Conservation (phyloP, 2,329 filamentous ascomycete species). For the Penicillium sp. region DNA sequence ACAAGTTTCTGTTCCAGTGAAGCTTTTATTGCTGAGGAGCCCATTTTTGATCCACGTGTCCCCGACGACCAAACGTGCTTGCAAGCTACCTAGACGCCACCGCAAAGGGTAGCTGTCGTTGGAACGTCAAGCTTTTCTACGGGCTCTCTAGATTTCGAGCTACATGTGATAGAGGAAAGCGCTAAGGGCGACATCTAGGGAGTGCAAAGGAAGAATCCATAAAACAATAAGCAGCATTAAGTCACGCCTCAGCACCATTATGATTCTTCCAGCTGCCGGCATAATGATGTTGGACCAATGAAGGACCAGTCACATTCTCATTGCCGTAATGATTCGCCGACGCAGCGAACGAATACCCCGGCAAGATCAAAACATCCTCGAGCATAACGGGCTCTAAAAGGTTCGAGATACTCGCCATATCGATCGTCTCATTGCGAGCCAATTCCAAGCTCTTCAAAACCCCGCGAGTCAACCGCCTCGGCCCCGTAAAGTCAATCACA, state of each 20-base stretch:
- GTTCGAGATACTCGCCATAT: constrained; percentile 1
- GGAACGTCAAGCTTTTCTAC: too few relatives aligned
- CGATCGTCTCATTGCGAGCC: not conserved
- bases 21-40: too few relatives aligned
- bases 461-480: constrained; percentile 1
- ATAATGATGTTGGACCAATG: constrained; percentile 9
- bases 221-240: too few relatives aligned
- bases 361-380: constrained; percentile 9
- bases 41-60: too few relatives aligned
- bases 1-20: too few relatives aligned
- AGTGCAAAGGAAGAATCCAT: too few relatives aligned
- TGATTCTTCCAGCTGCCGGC: constrained; percentile 10
- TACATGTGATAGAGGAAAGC: too few relatives aligned
- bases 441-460: constrained; percentile 3
- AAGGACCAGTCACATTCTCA: not conserved
- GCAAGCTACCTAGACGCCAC: too few relatives aligned
- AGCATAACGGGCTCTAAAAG: constrained; percentile 1
- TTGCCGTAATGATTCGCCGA: constrained; percentile 1
- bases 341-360: constrained; percentile 4
- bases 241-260: constrained; percentile 4
- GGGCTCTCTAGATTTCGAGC: too few relatives aligned
- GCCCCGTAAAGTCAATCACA: constrained; percentile 8
- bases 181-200: too few relatives aligned
- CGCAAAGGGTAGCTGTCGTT: too few relatives aligned
- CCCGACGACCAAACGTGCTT: too few relatives aligned